A percentile compares a stretch with the other conserved stretches of the same genome.
phyloP scores from a whole-genome alignment of 176 grass and related monocot genomes.

The Musa acuminata region DNA sequence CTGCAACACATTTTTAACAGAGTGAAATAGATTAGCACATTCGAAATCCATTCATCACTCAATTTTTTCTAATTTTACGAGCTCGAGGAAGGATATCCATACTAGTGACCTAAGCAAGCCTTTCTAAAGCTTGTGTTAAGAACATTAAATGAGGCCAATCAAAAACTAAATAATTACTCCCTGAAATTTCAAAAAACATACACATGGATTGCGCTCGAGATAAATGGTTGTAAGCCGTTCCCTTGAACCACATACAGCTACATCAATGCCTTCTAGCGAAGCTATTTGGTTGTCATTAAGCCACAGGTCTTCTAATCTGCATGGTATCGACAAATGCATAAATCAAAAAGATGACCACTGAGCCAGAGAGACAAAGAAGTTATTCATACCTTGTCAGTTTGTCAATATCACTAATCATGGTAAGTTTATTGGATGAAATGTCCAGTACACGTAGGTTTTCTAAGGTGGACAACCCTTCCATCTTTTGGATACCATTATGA shows the following conservation, averaged over 20 bases:
- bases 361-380: background rate
- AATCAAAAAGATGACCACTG: conserved; percentile 15
- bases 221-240: conserved; percentile 80
- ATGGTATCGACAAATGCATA: conserved; percentile 4
- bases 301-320: conserved; percentile 91
- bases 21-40: too few relatives aligned
- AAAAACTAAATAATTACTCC: background rate
- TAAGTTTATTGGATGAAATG: conserved; percentile 92
- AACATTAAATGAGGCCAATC: background rate
- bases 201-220: conserved; percentile 90
- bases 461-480: conserved; percentile 80
- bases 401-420: conserved; percentile 50
- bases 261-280: conserved; percentile 56
- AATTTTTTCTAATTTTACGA: too few relatives aligned
- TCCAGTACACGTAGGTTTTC: conserved; percentile 78
- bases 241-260: conserved; percentile 51
- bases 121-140: too few relatives aligned
- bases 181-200: conserved; percentile 35
- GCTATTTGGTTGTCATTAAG: conserved; percentile 98
- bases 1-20: conserved; percentile 37
- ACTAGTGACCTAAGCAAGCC: too few relatives aligned
- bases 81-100: too few relatives aligned
- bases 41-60: too few relatives aligned
- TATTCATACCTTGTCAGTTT: conserved; percentile 54
- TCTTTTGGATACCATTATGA: conserved; percentile 93